These are phyloP conservation scores for Apiospora malaysiana DNA, from an alignment of 2,329 filamentous ascomycete genomes.

Conservation along the genomic window DNA sequence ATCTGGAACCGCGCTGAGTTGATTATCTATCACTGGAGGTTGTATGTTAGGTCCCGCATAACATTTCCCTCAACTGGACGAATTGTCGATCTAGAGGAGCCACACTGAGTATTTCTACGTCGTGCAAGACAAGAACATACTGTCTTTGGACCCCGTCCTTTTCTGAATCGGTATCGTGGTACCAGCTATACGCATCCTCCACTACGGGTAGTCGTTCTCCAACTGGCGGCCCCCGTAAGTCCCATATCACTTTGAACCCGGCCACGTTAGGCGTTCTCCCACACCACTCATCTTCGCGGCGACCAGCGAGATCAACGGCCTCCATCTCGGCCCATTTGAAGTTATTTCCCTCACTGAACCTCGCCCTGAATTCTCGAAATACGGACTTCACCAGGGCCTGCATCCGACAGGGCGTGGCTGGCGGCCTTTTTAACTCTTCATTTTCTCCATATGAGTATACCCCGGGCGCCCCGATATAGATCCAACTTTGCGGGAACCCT, in stretches of 20 bases:
- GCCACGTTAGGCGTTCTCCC: neutral
- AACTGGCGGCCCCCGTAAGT: neutral
- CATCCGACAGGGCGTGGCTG: neutral
- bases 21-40: too few relatives aligned
- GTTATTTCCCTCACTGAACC: too few relatives aligned
- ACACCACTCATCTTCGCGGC: neutral
- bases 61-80: neutral
- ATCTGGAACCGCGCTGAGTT: too few relatives aligned
- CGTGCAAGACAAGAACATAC: neutral
- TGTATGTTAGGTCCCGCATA: too few relatives aligned
- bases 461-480: neutral
- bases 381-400: neutral
- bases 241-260: constrained; percentile 3
- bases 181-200: neutral
- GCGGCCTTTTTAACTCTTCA: neutral
- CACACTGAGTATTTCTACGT: neutral
- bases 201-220: neutral
- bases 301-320: too few relatives aligned
- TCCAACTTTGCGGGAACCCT: neutral
- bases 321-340: neutral
- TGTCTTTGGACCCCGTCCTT: too few relatives aligned
- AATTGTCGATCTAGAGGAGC: constrained; percentile 1
- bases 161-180: neutral
- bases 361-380: neutral
- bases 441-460: too few relatives aligned